Evolutionary conservation across 164 flowering plant genomes (phyloP), one percentile per base, ranked within the genome.

Genomic region (Sedum album): DNA sequence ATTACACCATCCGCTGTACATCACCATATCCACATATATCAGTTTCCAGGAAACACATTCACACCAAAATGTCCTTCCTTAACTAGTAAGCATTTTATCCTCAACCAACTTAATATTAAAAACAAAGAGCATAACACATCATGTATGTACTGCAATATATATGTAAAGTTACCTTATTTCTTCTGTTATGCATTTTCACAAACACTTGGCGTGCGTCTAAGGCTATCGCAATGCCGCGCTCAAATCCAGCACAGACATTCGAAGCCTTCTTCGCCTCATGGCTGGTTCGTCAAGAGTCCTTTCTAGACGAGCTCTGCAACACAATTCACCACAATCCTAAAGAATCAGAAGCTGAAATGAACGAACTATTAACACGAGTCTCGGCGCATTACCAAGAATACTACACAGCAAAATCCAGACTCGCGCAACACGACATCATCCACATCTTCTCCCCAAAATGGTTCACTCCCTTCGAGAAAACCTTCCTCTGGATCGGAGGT

Each of bases 361-460:
- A 9, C 20, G 44, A 55, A 17, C 42, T 72, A 15, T 35, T 68
- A 23, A 31, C 41, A 8, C 46, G 67, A 5, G 71, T 72, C 51
- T 33, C 49, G 6, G 60, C 60, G 39, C 74, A 72, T 53, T 72
- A 72, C 67, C 57, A 62, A 0, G 67, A 68, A 23, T 72, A 68
- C 68, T 67, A 39, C 68, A 38, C 68, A 8, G 74, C 69, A n/a
- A 68, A 67, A n/a, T 42, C 74, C 20, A 60, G 67, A 48, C 25
- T 36, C 1, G 67, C 67, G 2, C 46, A 31, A 18, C 48, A 62
- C 14, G 38, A 67, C 48, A 57, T 62, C 35, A 51, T 63, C 36
- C 71, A 68, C 8, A 2, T 62, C 30, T 63, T 68, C 49, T 62
- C 64, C 1, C 63, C 75, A 17, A 51, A 64, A 1, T 68, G 75